Evolutionary conservation across 768 basidiomycete species (phyloP), one percentile per base, ranked within the genome.

Genomic region (Coprinopsis marcescibilis): DNA sequence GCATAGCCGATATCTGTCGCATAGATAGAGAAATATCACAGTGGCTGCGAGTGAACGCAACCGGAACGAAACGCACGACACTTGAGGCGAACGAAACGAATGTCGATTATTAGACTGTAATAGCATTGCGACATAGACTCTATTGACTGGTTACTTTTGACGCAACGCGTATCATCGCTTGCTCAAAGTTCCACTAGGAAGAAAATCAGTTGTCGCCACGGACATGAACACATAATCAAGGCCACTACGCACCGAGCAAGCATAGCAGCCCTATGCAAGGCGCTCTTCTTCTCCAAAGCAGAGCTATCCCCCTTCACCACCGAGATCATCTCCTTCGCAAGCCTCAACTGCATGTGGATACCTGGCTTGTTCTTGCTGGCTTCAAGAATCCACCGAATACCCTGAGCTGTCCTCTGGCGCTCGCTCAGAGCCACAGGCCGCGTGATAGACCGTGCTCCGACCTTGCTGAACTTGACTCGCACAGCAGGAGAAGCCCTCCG

Each of bases 241-340:
- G 6, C 2, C 1, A 40, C 17, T 11, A 69, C 84, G 49, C 45
- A 87, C 88, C 87, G 80, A 61, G 88, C 88, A 23, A 84, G 73
- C 74, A 85, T 83, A 1, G 85, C 91, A 45, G 76, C 56, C 54
- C 69, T 76, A 58, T 92, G 90, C 33, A 75, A 57, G 38, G 78
- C 73, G 52, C 70, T 66, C 63, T 89, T 85, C 62, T 75, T 74
- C 41, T 70, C 72, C 48, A 89, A 59, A 25, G 78, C 83, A 14
- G 68, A 65, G 35, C 78, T 78, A 3, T 75, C 73, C 14, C 80
- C 80, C 55, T 84, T 69, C n/a, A 89, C 53, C 15, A 89, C 76
- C 0, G 70, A 73, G 35, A 96, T 71, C 25, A 93, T 66, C 66
- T 95, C 90, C 58, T 79, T 71, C 24, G 91, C 91, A 50, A 95